Percentiles rank a stretch among this genome's conserved stretches.
These are phyloP conservation scores for Lactarius pseudohatsudake DNA, from an alignment of 768 basidiomycete genomes.

Conservation along the genomic window DNA sequence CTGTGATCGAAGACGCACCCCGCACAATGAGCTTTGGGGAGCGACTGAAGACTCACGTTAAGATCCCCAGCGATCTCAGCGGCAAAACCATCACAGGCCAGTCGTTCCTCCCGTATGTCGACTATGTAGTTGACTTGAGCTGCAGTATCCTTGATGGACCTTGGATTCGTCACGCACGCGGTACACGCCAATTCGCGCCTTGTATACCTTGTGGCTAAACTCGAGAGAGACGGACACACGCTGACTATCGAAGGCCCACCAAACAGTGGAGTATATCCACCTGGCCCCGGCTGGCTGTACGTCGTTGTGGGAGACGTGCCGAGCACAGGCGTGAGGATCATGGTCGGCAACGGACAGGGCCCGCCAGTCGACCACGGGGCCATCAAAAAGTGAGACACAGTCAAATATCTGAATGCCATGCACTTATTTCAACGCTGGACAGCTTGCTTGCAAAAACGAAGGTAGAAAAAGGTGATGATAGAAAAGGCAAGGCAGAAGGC, in stretches of 20 bases:
- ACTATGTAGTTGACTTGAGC: conserved; percentile 1
- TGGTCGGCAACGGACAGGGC: conserved; percentile 65
- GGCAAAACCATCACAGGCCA: conserved; percentile 51
- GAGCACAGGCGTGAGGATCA: conserved; percentile 58
- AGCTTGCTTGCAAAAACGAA: conserved; percentile 52
- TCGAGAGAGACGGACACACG: conserved; percentile 44
- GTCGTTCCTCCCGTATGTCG: background rate
- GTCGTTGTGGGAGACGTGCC: conserved; percentile 67
- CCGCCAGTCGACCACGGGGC: conserved; percentile 60
- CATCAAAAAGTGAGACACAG: conserved; percentile 51
- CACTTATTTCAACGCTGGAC: background rate
- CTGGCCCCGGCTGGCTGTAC: conserved; percentile 78
- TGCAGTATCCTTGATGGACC: conserved; percentile 73
- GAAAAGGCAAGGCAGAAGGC: conserved; percentile 32
- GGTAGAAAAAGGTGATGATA: conserved; percentile 36
- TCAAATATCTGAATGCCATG: background rate
- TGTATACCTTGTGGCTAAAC: conserved; percentile 57
- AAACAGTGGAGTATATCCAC: conserved; percentile 64
- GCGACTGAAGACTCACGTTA: conserved; percentile 47
- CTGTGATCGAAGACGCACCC: conserved; percentile 39
- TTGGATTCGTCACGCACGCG: conserved; percentile 79
- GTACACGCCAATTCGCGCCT: conserved; percentile 75
- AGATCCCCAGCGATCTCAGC: conserved; percentile 39
- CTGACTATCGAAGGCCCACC: conserved; percentile 67
- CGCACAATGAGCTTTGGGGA: conserved; percentile 47